Base-by-base conservation (phyloP, 2,329 filamentous ascomycete genomes). In the Colletotrichum endophyticum region DNA sequence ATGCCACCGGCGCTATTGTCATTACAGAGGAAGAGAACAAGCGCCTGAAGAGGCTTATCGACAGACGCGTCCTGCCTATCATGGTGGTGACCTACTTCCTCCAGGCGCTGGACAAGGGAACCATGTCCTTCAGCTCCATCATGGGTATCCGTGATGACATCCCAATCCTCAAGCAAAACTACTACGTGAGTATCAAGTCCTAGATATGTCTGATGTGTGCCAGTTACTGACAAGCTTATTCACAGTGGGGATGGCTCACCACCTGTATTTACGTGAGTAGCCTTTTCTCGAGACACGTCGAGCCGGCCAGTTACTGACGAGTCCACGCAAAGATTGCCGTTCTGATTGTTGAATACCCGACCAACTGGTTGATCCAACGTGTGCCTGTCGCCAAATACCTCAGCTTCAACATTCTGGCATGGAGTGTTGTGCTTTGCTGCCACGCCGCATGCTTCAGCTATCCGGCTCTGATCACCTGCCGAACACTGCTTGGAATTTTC, bases 1-100 rank as follows among this genome's bases (percentile, higher is more conserved):
- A 88, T 22, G 88, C 88, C 19, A 63, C 57, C 15, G 68, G 68
- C 34, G n/a, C 15, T 15, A 66, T 82, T 28, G 77, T 88, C 72
- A 90, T 90, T 79, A 89, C 89, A 63, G 85, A 89, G 61, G 84
- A 88, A 73, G 86, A 89, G 77, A 90, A 89, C 86, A 80, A 84
- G 84, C 77, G 87, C 80, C 80, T 90, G 82, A 77, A 89, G 86
- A 80, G 88, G 89, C 80, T 83, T 81, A 80, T 85, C 75, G 91
- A 91, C 81, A 86, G 87, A 69, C 84, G 86, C 59, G 86, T 89
- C 69, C 81, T 91, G 69, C 88, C 86, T n/a, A 89, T 89, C 81
- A 88, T 90, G 80, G 83, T 88, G 69, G 88, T 86, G 72, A 88
- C 86, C 66, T 91, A 89, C 80, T 88, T 82, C 81, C 84, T 79